Conservation (phyloP, 306 rosid species). For the Herpetospermum pedunculosum region DNA sequence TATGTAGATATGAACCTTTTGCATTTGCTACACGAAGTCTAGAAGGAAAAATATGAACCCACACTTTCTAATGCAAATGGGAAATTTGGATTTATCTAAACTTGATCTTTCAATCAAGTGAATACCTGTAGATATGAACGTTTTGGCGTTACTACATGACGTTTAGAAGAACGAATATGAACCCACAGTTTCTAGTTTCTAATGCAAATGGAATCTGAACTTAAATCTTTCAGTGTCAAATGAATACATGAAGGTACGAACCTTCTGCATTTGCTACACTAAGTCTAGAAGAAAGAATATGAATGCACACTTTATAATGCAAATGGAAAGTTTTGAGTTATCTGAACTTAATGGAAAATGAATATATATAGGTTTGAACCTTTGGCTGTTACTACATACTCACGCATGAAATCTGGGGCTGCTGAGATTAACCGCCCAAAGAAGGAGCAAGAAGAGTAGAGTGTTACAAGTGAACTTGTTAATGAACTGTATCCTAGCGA, state of each 20-base stretch:
- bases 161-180: background rate
- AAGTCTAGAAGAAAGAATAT: background rate
- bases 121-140: background rate
- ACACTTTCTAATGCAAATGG: background rate
- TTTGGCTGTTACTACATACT: slow-evolving; percentile 30
- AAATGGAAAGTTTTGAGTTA: background rate
- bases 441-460: slow-evolving; percentile 79
- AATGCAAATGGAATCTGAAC: background rate
- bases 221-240: background rate
- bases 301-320: background rate
- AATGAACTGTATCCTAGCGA: slow-evolving; percentile 47
- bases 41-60: background rate
- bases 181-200: background rate
- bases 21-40: background rate
- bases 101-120: background rate
- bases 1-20: background rate
- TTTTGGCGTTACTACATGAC: background rate
- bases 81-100: background rate
- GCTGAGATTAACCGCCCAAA: slow-evolving; percentile 81
- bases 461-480: slow-evolving; percentile 52
- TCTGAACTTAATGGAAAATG: background rate
- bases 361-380: background rate
- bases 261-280: background rate
- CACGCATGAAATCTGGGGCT: slow-evolving; percentile 52
- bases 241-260: background rate